Conservation (phyloP, 352 stramenopile genomes). For the Elongisporangium undulatum region DNA sequence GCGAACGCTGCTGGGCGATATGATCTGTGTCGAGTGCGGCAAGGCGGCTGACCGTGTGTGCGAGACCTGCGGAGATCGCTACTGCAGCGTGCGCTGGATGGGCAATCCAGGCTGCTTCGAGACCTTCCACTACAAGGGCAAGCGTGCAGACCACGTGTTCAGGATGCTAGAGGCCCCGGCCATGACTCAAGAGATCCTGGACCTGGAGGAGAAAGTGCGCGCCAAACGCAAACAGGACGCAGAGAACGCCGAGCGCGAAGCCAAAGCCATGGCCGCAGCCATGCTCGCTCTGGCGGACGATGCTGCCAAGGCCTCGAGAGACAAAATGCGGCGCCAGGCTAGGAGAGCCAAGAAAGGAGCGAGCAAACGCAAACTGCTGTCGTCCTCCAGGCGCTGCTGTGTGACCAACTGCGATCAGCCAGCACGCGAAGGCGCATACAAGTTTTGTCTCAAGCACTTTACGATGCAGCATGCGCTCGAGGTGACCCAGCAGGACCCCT, state of each 20-base stretch:
- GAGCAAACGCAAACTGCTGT: constrained; percentile 21
- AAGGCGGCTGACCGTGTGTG: constrained; percentile 70
- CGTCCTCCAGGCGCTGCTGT: constrained; percentile 4
- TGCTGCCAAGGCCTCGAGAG: constrained; percentile 9
- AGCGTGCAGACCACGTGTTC: constrained; percentile 55
- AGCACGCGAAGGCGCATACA: background rate
- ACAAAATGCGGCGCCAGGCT: constrained; percentile 4
- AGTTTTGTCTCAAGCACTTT: constrained; percentile 51
- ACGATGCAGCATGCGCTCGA: constrained; percentile 68
- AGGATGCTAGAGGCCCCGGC: constrained; percentile 20
- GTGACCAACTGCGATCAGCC: background rate
- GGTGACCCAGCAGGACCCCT: constrained; percentile 39
- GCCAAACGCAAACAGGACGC: constrained; percentile 51
- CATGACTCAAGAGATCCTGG: constrained; percentile 38
- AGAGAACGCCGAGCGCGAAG: constrained; percentile 44
- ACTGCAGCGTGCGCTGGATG: constrained; percentile 85
- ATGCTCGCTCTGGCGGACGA: constrained; percentile 21
- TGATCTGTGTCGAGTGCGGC: constrained; percentile 69
- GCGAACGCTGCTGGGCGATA: constrained; percentile 45
- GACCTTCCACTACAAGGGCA: constrained; percentile 70
- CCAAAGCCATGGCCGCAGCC: constrained; percentile 35
- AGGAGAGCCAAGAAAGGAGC: constrained; percentile 22
- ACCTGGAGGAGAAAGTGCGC: constrained; percentile 51
- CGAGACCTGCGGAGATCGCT: constrained; percentile 56
- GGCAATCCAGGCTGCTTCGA: constrained; percentile 82